phyloP scores from a whole-genome alignment of 768 basidiomycete species.

The Coprinellus micaceus region DNA sequence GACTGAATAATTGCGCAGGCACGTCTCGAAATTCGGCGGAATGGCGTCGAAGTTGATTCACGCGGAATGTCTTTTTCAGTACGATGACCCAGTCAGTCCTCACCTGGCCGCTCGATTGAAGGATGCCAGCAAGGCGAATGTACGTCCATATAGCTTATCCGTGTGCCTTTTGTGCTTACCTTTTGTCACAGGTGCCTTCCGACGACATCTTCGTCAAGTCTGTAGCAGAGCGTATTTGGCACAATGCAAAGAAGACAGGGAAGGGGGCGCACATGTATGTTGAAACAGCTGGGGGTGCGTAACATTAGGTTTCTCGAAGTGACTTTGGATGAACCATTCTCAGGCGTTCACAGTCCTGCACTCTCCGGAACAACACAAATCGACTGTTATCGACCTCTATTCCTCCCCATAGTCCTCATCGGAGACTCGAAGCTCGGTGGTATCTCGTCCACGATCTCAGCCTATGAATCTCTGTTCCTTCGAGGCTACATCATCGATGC shows the following conservation, averaged over 20 bases:
- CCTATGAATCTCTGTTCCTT: constrained; percentile 88
- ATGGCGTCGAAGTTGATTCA: constrained; percentile 38
- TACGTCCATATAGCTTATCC: too few species aligned
- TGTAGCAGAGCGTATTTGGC: constrained; percentile 58
- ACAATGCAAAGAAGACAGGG: constrained; percentile 37
- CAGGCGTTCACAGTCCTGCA: constrained; percentile 91
- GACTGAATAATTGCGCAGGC: constrained; percentile 40
- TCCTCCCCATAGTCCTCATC: constrained; percentile 82
- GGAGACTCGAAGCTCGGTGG: constrained; percentile 90
- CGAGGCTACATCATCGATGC: constrained; percentile 88
- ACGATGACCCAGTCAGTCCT: constrained; percentile 87
- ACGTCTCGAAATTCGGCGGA: constrained; percentile 55
- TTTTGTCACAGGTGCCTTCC: constrained; percentile 45
- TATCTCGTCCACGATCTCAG: constrained; percentile 85
- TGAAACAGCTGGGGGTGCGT: constrained; percentile 93
- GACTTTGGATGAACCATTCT: background rate
- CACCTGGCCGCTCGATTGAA: constrained; percentile 75
- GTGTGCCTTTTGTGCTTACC: background rate
- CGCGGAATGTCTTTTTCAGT: constrained; percentile 75
- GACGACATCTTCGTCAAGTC: constrained; percentile 65
- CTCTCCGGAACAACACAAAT: constrained; percentile 79
- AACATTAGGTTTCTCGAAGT: constrained; percentile 3
- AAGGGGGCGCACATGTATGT: constrained; percentile 64
- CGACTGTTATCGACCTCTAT: constrained; percentile 82
- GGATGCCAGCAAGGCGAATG: constrained; percentile 22